Evolutionary conservation across 2,329 filamentous ascomycete species (phyloP).

Genomic region (Penicillium brasilianum): DNA sequence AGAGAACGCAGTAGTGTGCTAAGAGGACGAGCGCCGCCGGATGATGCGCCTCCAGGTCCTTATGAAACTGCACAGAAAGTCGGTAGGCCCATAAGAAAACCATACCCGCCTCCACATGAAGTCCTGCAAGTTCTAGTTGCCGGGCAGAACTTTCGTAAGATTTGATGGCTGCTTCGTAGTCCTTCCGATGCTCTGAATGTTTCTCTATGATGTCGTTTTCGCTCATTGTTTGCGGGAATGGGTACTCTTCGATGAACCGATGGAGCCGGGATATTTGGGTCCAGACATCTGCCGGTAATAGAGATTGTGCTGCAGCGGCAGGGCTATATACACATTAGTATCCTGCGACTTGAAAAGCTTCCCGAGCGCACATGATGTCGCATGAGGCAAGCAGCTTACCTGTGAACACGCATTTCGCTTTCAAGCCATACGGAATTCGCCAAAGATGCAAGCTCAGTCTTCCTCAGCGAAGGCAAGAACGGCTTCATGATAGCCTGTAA

Average conservation of each 20-base stretch:
- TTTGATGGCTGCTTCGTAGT: slow-evolving; percentile 19
- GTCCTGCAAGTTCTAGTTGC: slow-evolving; percentile 25
- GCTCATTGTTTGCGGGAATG: slow-evolving; percentile 10
- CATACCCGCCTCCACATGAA: slow-evolving; percentile 27
- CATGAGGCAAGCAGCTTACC: slow-evolving; percentile 8
- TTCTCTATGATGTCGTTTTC: not conserved
- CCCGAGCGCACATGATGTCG: not conserved
- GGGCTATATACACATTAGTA: slow-evolving; percentile 13
- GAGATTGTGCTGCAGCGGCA: slow-evolving; percentile 16
- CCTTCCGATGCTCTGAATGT: slow-evolving; percentile 10
- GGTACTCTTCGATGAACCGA: slow-evolving; percentile 24
- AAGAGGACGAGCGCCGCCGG: slow-evolving; percentile 26
- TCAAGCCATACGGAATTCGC: slow-evolving; percentile 23
- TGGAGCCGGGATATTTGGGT: slow-evolving; percentile 19
- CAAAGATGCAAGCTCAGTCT: slow-evolving; percentile 23
- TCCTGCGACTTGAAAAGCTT: not conserved
- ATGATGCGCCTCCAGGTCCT: slow-evolving; percentile 19
- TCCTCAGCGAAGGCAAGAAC: slow-evolving; percentile 20
- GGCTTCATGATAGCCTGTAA: slow-evolving; percentile 28
- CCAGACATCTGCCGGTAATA: slow-evolving; percentile 26
- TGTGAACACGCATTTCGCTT: slow-evolving; percentile 20
- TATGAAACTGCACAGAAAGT: slow-evolving; percentile 22
- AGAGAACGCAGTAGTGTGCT: slow-evolving; percentile 25
- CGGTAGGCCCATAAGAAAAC: slow-evolving; percentile 27
- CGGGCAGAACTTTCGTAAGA: slow-evolving; percentile 18